Conservation (phyloP, 2,329 filamentous ascomycete genomes). For the Exserohilum rostratum region DNA sequence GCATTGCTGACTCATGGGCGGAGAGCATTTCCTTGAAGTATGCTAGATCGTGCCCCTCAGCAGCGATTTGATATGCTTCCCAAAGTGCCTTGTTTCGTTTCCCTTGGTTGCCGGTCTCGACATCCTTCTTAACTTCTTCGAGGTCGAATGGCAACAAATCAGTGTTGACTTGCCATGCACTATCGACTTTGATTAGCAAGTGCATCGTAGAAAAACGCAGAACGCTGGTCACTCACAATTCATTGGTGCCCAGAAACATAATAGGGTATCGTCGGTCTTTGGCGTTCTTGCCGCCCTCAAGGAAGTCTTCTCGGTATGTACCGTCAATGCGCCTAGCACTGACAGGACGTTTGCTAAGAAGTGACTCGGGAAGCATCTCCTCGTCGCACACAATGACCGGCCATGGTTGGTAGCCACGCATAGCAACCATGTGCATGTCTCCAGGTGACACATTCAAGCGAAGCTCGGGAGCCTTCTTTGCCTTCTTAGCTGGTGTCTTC, state of each 20-base stretch:
- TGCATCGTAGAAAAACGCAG: not conserved
- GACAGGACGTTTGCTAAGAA: conserved; percentile 80
- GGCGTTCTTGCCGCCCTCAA: conserved; percentile 84
- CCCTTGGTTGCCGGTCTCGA: conserved; percentile 75
- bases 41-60: conserved; percentile 75
- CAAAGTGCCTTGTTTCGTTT: conserved; percentile 84
- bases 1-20: conserved; percentile 62
- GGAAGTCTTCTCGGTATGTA: conserved; percentile 83
- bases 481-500: conserved; percentile 75
- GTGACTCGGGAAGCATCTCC: conserved; percentile 82
- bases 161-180: conserved; percentile 89
- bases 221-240: conserved; percentile 77
- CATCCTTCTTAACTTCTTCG: conserved; percentile 72
- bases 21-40: conserved; percentile 82
- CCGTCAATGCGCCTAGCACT: conserved; percentile 83
- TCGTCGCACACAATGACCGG: conserved; percentile 94
- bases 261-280: conserved; percentile 88
- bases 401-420: conserved; percentile 96
- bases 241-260: conserved; percentile 94
- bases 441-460: conserved; percentile 82
- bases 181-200: conserved; percentile 49
- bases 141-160: conserved; percentile 79
- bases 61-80: conserved; percentile 79
- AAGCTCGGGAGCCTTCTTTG: conserved; percentile 74
- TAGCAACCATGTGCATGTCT: conserved; percentile 87